phyloP scores from a whole-genome alignment of 2,329 filamentous ascomycete species.

The Cercospora brassicicola region DNA sequence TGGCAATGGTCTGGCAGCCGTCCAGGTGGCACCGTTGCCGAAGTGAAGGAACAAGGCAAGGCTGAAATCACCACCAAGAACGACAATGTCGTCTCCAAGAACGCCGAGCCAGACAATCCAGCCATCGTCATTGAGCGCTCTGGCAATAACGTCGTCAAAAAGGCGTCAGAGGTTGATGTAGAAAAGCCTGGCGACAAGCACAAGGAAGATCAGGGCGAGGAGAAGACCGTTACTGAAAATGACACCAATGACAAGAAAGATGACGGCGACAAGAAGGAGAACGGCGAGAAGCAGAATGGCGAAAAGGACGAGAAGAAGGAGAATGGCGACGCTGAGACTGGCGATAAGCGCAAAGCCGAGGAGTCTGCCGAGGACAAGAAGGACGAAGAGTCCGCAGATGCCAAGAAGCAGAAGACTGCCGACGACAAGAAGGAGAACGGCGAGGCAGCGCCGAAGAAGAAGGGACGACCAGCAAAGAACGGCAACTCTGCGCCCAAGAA shows the following conservation, averaged over 20 bases:
- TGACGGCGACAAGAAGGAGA: conserved; percentile 40
- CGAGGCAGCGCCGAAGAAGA: conserved; percentile 42
- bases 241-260: conserved; percentile 28
- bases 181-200: conserved; percentile 50
- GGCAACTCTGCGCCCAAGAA: conserved; percentile 40
- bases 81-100: conserved; percentile 66
- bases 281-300: conserved; percentile 38
- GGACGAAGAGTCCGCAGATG: conserved; percentile 39
- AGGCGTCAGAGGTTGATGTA: conserved; percentile 60
- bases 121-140: conserved; percentile 60
- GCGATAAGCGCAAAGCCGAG: conserved; percentile 37
- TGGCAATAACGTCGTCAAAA: conserved; percentile 66
- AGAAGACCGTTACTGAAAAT: conserved; percentile 28
- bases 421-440: conserved; percentile 39
- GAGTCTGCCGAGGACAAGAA: conserved; percentile 38
- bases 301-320: conserved; percentile 36
- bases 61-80: conserved; percentile 61
- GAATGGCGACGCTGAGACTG: conserved; percentile 31
- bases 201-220: conserved; percentile 39
- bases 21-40: conserved; percentile 59
- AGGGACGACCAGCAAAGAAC: conserved; percentile 46
- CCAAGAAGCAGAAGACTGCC: conserved; percentile 33
- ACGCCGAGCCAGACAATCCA: conserved; percentile 60
- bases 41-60: conserved; percentile 59
- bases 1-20: conserved; percentile 61